Base-by-base conservation (phyloP, 495 filamentous ascomycete genomes). In the Aspergillus leporis region DNA sequence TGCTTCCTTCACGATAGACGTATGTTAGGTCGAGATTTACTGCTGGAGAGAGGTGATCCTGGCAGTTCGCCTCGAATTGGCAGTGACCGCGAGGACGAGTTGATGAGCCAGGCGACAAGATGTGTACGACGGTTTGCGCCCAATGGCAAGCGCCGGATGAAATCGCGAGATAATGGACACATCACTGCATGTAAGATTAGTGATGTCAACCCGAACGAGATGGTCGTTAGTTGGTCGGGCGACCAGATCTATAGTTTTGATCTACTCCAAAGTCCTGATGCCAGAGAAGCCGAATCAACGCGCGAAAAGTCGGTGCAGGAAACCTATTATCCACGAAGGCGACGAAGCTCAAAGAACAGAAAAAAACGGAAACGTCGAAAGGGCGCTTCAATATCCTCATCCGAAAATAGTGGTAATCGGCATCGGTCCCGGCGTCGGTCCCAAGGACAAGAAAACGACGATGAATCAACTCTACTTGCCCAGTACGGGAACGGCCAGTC, bases 111-210 rank as follows among this genome's bases (percentile, higher is more conserved):
- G 49, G 87, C 88, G 16, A 91, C 88, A 16, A 75, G 79, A 49
- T 91, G 88, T 69, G 88, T 91, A 19, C 79, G 85, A 22, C 82
- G 83, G 56, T 90, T 91, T 68, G 87, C 87, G 19, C 87, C 87
- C 1, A 75, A 81, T 30, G 84, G 85, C 1, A 81, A 80, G 60
- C 61, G 68, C 61, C 76, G 71, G 45, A 81, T 87, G 82, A 72
- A 70, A 34, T 65, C 75, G 36, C 74, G 71, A 10, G 79, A 83
- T 40, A 83, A 83, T 55, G 82, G 85, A 34, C 88, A 91, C 59
- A 90, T 91, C 66, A 91, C 88, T 0, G 86, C 87, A 9, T 90
- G 87, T 70, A 91, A 90, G 70, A 91, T 91, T 58, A 90, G 88
- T 47, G 87, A 91, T 73, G 86, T 85, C 12, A 84, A 89, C 55